Conservation (phyloP, 148 eudicot genomes). For the Arbutus unedo region DNA sequence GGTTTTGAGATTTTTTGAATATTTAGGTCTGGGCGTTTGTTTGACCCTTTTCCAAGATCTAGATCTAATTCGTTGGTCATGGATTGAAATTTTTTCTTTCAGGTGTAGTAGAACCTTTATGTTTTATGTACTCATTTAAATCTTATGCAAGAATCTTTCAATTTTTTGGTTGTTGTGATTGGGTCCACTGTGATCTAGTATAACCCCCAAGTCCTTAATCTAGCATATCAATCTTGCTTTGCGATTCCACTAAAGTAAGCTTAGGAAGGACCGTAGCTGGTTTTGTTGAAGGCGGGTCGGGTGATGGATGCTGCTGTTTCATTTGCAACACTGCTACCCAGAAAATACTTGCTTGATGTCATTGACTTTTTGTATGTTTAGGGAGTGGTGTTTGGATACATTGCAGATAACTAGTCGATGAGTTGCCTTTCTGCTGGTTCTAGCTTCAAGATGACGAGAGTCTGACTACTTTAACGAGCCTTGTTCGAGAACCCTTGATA, state of each 20-base stretch:
- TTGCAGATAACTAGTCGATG: not conserved
- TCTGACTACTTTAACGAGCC: not conserved
- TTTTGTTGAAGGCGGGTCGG: not conserved
- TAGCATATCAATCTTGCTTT: not conserved
- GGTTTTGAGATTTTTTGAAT: not conserved
- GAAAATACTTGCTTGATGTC: not conserved
- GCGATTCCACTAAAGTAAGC: not conserved
- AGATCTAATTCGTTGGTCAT: not conserved
- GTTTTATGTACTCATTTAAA: not conserved
- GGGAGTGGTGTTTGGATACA: not conserved
- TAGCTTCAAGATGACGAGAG: not conserved
- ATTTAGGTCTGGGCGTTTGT: not conserved
- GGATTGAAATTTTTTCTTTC: not conserved
- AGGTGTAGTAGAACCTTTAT: not conserved
- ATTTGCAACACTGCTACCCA: not conserved
- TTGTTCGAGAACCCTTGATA: too few relatives aligned
- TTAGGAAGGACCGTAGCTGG: too few relatives aligned
- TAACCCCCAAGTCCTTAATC: not conserved
- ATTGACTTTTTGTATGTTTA: not conserved
- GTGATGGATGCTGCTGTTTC: not conserved
- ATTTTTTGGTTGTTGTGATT: not conserved
- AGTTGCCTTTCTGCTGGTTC: not conserved
- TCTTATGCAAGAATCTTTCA: not conserved
- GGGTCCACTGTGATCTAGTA: not conserved
- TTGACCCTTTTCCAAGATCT: slow-evolving; percentile 1